Base-by-base conservation (phyloP, 2,329 filamentous ascomycete species). In the Pseudogymnoascus sp. region DNA sequence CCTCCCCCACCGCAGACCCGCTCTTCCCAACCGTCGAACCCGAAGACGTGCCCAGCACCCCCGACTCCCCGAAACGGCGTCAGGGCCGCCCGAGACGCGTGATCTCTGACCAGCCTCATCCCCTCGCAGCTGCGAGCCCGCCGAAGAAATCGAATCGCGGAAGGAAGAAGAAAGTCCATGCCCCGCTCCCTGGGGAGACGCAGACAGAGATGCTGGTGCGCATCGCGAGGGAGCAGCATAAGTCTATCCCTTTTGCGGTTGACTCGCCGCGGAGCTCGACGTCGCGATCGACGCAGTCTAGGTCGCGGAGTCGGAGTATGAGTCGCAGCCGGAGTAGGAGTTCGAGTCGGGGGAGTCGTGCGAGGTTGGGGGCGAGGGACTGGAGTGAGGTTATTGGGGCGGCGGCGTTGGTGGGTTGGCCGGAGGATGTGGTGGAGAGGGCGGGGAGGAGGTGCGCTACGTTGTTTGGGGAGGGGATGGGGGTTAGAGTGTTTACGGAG, bases 381-480 rank as follows among this genome's bases (percentile, higher is more conserved):
- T 97, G 93, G 93, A 89, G 86, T 68, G 90, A 96, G 68, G 83
- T 97, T 1, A 76, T 97, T 28, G 90, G 90, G 0, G 81, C 91
- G 0, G 93, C 93, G 2, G 83, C 90, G 0, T 76, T 96, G 60
- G 84, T 84, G 1, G 91, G 89, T 0, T 78, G 89, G 1, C 74
- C 79, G 0, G 28, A n/a, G 7, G 74, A 78, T 0, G 88, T 86
- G 0, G 75, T 97, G 11, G 82, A 86, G 61, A 84, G 90, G 31
- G 84, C 91, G 0, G 83, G 89, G 1, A 81, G 86, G 70, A 83
- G 93, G 59, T 97, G 93, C 70, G 84, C 89, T 2, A 78, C 83
- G 53, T 77, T 96, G 0, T 96, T 97, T 69, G 83, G 82, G 0
- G 84, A 95, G 74, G 78, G 82, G 23, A 91, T 95, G 83, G 76